Base-by-base conservation (phyloP, 352 stramenopile species). In the Blastocystis sp. region DNA sequence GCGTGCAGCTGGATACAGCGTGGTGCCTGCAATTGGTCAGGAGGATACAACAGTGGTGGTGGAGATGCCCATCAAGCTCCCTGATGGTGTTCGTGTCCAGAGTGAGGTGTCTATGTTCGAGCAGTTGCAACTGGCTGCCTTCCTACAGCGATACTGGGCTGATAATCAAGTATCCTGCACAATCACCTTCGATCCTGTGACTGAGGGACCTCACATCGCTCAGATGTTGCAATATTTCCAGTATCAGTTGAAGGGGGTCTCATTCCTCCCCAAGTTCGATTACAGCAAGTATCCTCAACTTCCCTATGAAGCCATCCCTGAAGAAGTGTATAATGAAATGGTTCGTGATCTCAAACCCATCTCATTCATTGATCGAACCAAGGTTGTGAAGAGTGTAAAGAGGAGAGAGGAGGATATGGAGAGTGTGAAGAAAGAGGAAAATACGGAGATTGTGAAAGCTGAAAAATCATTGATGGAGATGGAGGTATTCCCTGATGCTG, bases 161-260 rank as follows among this genome's bases (percentile, higher is more conserved):
- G 95, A 98, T 90, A 98, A 98, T 90, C 92, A 94, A 82, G 95
- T 98, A 79, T 97, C 94, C 90, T 97, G 94, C 90, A 98, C 95
- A 0, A 93, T 97, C 40, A 97, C 94, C 19, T 98, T 98, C 89
- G 94, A 98, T n/a, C 57, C 57, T 1, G 60, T 68, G 35, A 94
- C 58, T 0, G 95, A 98, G 90, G 94, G 93, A 1, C 54, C 89
- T 1, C 91, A 96, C 17, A 91, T 97, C 44, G 91, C 92, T 0
- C 91, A 94, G 68, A 94, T 94, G 62, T 92, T 98, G 35, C 92
- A 96, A 30, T 96, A 93, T 90, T 97, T 96, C 90, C 95, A 98
- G 92, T 97, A 97, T 87, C 95, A 97, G 70, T 92, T 98, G 75
- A 98, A 98, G 90, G 95, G 95, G 53, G 93, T 98, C 81, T 95